Conservation (phyloP, 345 rosid species). For the Abelmoschus esculentus region DNA sequence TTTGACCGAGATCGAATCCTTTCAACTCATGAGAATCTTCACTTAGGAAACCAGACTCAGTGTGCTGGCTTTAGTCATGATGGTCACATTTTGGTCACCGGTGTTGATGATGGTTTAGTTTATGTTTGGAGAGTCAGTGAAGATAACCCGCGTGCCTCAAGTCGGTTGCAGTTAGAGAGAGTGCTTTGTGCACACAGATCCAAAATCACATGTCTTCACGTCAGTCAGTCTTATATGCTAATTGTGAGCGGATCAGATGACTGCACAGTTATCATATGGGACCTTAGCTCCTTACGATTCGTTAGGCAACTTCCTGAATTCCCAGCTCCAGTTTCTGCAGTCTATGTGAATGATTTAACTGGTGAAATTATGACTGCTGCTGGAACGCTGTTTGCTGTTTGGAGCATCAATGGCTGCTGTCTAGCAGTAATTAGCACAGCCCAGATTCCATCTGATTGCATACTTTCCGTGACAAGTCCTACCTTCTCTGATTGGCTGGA, state of each 20-base stretch:
- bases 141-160: constrained; percentile 52
- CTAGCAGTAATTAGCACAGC: constrained; percentile 83
- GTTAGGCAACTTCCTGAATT: constrained; percentile 86
- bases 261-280: constrained; percentile 88
- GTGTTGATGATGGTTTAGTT: constrained; percentile 86
- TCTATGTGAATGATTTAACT: constrained; percentile 82
- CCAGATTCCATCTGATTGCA: constrained; percentile 91
- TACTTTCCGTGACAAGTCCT: constrained; percentile 75
- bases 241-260: constrained; percentile 95
- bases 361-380: constrained; percentile 95
- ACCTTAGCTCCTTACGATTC: constrained; percentile 78
- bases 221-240: constrained; percentile 95
- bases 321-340: constrained; percentile 76
- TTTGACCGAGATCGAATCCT: constrained; percentile 92
- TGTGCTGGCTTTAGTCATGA: constrained; percentile 86
- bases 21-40: constrained; percentile 96
- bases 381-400: constrained; percentile 85
- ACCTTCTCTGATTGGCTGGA: constrained; percentile 88
- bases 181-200: constrained; percentile 78
- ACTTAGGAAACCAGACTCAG: constrained; percentile 82
- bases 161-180: constrained; percentile 57
- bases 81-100: constrained; percentile 85
- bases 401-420: constrained; percentile 98
- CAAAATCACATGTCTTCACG: constrained; percentile 80
- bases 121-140: constrained; percentile 82